Conservation (phyloP, 208 protist genomes). For the Jaenimonas drosophilae region DNA sequence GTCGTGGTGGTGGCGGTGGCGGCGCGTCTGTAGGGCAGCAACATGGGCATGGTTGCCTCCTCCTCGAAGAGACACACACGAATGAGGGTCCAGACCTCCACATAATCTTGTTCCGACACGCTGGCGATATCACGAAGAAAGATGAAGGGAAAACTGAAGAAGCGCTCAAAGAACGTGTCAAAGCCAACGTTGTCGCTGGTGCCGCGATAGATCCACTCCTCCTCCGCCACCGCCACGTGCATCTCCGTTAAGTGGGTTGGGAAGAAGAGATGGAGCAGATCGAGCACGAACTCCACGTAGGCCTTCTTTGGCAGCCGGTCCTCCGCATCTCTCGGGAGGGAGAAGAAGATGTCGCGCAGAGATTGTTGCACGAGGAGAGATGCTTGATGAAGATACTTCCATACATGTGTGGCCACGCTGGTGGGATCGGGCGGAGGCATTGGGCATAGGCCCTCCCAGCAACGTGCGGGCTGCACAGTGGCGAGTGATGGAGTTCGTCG, state of each 20-base stretch:
- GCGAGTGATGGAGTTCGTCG: slow-evolving; percentile 16
- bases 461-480: slow-evolving; percentile 22
- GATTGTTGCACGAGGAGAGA: slow-evolving; percentile 37
- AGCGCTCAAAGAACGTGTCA: slow-evolving; percentile 72
- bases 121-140: slow-evolving; percentile 52
- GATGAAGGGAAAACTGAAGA: slow-evolving; percentile 74
- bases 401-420: slow-evolving; percentile 17
- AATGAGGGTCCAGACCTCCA: slow-evolving; percentile 74
- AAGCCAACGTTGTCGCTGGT: slow-evolving; percentile 60
- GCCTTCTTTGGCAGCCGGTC: slow-evolving; percentile 41
- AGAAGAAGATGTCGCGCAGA: slow-evolving; percentile 57
- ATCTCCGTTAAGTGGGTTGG: slow-evolving; percentile 31
- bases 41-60: background rate
- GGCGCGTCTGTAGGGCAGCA: background rate
- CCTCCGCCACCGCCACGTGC: slow-evolving; percentile 68
- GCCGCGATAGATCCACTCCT: slow-evolving; percentile 82
- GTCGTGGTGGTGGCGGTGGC: slow-evolving; percentile 1
- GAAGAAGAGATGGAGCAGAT: slow-evolving; percentile 78
- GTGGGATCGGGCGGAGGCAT: slow-evolving; percentile 20
- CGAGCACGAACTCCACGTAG: slow-evolving; percentile 65
- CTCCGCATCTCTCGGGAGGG: slow-evolving; percentile 40
- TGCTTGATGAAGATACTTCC: slow-evolving; percentile 28
- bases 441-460: slow-evolving; percentile 56
- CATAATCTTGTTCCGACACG: slow-evolving; percentile 42
- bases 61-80: slow-evolving; percentile 53